Evolutionary conservation across 495 filamentous ascomycete species (phyloP), one percentile per base, ranked within the genome.

Genomic region (Cercophora samala): DNA sequence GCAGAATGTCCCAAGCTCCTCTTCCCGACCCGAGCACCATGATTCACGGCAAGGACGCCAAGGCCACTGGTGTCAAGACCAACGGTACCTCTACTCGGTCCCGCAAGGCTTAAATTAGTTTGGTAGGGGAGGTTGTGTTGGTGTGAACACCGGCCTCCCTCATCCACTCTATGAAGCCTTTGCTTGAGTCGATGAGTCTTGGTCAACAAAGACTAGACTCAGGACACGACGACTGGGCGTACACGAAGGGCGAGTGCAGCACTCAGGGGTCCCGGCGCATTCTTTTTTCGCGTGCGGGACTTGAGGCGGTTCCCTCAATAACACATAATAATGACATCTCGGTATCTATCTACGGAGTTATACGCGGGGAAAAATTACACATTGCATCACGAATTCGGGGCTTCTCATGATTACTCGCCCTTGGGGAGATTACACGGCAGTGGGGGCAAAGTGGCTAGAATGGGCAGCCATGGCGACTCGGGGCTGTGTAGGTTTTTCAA

Each of bases 101-200:
- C 37, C 84, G 86, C 68, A 87, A 86, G 75, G 87, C 85, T 62
- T 88, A 85, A 80, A 62, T 22, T 18, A 51, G 63, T 65, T n/a
- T 56, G 21, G 52, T 23, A 55, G 32, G 58, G 55, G 22, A 51
- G 29, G 64, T 32, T 58, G 54, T 37, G 37, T 18, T 26, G 32
- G 24, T 24, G 25, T 22, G 19, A 15, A 29, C 42, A 29, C 22
- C n/a, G 24, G 5, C 5, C 18, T 29, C 15, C 22, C 26, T 18
- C 23, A 46, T 46, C 37, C 15, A 46, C 11, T 5, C 37, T 46
- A 17, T 18, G 53, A 56, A 56, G 53, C 53, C 22, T 56, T 9
- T 46, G 37, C 37, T 13, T 13, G 37, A 46, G 37, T 46, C 13
- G 5, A 5, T 46, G 37, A 46, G 37, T 46, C 37, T 46, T 9